These are phyloP conservation scores for Tuber brumale DNA, from an alignment of 495 filamentous ascomycete species.

Conservation along the genomic window DNA sequence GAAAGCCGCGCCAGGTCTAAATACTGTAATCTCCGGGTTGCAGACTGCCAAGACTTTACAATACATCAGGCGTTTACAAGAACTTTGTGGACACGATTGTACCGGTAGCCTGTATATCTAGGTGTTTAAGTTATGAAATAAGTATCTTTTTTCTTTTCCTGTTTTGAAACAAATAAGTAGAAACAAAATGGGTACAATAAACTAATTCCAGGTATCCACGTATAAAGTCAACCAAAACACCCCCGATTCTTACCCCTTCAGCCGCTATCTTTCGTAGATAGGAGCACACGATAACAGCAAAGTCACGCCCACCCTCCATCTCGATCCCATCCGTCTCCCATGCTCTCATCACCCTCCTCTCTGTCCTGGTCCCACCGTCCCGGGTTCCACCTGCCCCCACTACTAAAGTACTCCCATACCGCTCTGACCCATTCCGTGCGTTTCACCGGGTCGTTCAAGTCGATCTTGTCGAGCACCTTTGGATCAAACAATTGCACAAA, in stretches of 20 bases:
- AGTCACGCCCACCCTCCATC: background rate
- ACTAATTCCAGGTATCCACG: background rate
- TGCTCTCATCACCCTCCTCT: slow-evolving; percentile 11
- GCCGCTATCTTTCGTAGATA: background rate
- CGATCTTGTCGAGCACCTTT: slow-evolving; percentile 22
- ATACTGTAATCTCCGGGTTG: too few relatives aligned
- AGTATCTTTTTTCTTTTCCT: slow-evolving; percentile 5
- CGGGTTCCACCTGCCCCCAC: slow-evolving; percentile 22
- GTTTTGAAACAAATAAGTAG: background rate
- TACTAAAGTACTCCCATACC: slow-evolving; percentile 32
- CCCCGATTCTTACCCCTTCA: background rate
- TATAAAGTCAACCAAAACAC: background rate
- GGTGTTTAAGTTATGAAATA: background rate
- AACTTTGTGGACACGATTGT: too few relatives aligned
- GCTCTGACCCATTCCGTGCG: slow-evolving; percentile 29
- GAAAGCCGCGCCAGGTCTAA: too few relatives aligned
- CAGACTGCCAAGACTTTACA: too few relatives aligned
- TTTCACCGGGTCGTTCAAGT: slow-evolving; percentile 30
- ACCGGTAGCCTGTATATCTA: background rate
- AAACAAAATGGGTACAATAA: background rate
- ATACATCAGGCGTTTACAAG: too few relatives aligned
- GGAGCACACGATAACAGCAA: background rate
- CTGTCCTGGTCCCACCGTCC: background rate
- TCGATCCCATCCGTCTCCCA: background rate
- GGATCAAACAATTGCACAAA: slow-evolving; percentile 26